These are phyloP conservation scores for Chondrostereum purpureum DNA, from an alignment of 1,284 basidiomycete species.

Conservation along the genomic window DNA sequence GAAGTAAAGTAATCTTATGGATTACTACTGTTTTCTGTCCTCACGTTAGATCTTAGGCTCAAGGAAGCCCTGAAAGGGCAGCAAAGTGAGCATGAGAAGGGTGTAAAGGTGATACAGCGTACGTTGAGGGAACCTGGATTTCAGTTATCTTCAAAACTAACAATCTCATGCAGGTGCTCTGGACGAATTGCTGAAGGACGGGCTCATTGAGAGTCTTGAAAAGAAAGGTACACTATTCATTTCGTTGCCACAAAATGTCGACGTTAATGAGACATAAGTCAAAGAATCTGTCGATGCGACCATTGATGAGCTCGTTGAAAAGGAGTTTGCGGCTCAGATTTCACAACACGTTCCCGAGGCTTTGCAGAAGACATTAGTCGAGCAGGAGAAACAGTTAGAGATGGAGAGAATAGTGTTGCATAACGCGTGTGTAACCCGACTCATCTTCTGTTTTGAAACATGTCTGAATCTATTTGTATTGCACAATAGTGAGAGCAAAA, in stretches of 20 bases:
- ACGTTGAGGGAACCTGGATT: not conserved
- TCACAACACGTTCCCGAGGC: not conserved
- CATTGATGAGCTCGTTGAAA: not conserved
- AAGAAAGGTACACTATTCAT: not conserved
- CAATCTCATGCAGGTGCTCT: constrained; percentile 8
- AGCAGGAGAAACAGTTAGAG: not conserved
- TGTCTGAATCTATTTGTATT: not conserved
- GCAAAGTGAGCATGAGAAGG: not conserved
- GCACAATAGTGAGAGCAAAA: not conserved
- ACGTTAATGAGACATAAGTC: not conserved
- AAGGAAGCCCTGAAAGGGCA: not conserved
- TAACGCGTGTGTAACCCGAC: not conserved
- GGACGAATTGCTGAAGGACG: constrained; percentile 13
- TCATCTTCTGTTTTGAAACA: not conserved
- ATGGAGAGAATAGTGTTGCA: not conserved
- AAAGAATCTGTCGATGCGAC: not conserved
- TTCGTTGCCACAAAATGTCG: not conserved
- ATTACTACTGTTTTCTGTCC: not conserved
- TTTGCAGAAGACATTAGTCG: not conserved
- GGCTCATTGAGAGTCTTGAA: not conserved
- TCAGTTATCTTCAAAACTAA: constrained; percentile 6
- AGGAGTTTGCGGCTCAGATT: not conserved
- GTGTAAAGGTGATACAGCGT: not conserved
- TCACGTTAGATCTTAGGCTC: not conserved
- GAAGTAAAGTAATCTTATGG: not conserved